A percentile compares a stretch with the other conserved stretches of the same genome.
These are phyloP conservation scores for Micractinium sp. DNA, from an alignment of 139 green algal species.

Conservation along the genomic window DNA sequence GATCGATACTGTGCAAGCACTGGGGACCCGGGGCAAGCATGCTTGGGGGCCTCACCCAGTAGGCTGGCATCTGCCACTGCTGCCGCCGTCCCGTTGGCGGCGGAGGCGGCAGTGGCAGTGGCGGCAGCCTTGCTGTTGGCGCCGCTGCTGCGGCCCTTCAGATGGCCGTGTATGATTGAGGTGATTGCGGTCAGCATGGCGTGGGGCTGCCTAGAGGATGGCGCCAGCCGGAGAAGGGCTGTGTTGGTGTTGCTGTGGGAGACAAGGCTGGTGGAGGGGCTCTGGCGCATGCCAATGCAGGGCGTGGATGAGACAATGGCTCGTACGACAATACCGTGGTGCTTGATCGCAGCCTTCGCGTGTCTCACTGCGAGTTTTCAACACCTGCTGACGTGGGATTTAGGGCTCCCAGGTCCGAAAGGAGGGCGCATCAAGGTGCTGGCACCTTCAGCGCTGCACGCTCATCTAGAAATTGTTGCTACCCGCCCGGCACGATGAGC, in stretches of 20 bases:
- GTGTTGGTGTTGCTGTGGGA: background rate
- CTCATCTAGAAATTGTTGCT: too few species aligned
- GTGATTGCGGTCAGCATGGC: background rate
- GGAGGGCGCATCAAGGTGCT: too few species aligned
- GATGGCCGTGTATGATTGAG: background rate
- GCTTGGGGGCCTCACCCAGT: too few species aligned
- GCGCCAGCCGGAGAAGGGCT: background rate
- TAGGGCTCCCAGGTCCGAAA: too few species aligned
- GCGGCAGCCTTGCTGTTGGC: background rate
- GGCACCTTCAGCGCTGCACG: too few species aligned
- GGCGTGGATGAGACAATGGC: background rate
- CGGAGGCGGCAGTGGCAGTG: background rate
- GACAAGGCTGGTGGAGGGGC: background rate
- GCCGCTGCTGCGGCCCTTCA: background rate
- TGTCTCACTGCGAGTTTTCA: too few species aligned
- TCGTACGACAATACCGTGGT: background rate
- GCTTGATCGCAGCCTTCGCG: background rate
- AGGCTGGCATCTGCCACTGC: background rate
- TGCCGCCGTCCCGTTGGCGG: background rate
- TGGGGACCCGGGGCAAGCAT: too few species aligned
- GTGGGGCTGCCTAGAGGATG: background rate
- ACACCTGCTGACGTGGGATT: background rate
- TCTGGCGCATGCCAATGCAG: background rate
- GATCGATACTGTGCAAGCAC: too few species aligned
- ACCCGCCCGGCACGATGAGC: background rate